These are phyloP conservation scores for Chenopodium berlandieri DNA, from an alignment of 148 eudicot genomes.

Conservation along the genomic window DNA sequence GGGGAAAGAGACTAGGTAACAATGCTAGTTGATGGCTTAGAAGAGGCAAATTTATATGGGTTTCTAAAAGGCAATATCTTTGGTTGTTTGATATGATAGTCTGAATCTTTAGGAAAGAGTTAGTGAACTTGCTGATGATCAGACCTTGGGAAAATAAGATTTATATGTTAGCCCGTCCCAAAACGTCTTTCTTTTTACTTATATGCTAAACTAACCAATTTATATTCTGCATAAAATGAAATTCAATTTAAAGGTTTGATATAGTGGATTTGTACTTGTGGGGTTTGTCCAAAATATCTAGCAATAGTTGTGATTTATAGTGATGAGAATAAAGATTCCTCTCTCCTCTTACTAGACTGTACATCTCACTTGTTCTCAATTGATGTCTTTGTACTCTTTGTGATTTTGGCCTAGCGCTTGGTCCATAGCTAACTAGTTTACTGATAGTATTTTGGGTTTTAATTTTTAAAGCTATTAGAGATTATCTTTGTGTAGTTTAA, in stretches of 20 bases:
- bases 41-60: not conserved
- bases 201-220: too few relatives aligned
- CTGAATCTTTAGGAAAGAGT: not conserved
- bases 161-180: too few relatives aligned
- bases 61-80: not conserved
- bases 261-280: not conserved
- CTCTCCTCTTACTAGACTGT: not conserved
- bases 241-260: too few relatives aligned
- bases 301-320: not conserved
- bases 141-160: not conserved
- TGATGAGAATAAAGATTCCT: not conserved
- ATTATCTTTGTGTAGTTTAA: not conserved
- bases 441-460: not conserved
- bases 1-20: not conserved
- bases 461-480: too few relatives aligned
- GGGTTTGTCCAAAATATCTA: not conserved
- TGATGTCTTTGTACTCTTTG: not conserved
- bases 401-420: not conserved
- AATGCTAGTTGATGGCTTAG: not conserved
- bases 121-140: not conserved
- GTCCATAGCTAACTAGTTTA: not conserved
- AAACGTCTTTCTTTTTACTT: too few relatives aligned
- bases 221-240: too few relatives aligned
- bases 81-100: not conserved
- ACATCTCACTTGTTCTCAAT: not conserved